Evolutionary conservation across 2,329 filamentous ascomycete species (phyloP).

Genomic region (Trichoderma sp.): DNA sequence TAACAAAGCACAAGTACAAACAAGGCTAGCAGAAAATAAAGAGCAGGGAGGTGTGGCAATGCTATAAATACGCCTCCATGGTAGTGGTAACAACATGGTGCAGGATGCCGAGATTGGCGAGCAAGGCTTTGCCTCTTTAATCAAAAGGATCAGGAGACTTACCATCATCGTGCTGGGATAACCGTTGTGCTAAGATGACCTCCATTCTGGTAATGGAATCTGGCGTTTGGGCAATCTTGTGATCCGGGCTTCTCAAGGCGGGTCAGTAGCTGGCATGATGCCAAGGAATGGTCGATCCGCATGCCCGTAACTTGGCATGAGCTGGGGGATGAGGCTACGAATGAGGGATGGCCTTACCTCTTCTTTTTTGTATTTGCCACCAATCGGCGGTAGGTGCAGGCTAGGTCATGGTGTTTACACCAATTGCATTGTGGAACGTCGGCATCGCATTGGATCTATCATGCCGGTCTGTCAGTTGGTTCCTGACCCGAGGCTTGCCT

Average conservation of each 20-base stretch:
- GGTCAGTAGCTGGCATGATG: neutral
- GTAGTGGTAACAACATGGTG: neutral
- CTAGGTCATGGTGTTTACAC: neutral
- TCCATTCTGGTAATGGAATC: neutral
- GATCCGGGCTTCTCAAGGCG: neutral
- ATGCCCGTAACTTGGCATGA: too few relatives aligned
- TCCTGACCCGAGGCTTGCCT: neutral
- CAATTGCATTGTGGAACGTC: conserved; percentile 5
- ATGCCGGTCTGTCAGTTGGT: neutral
- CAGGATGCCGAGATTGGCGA: neutral
- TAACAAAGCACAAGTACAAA: neutral
- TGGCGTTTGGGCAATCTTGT: neutral
- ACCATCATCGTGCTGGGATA: neutral
- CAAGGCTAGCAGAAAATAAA: neutral
- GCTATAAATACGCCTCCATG: neutral
- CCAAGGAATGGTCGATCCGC: neutral
- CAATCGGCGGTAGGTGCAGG: neutral
- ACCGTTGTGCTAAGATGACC: neutral
- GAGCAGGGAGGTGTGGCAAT: neutral
- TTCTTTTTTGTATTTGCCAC: neutral
- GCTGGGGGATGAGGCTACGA: neutral
- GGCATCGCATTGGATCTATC: conserved; percentile 2
- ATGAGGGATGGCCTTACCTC: neutral
- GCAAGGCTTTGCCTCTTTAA: neutral
- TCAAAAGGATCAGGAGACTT: neutral